Base-by-base conservation (phyloP, 2,329 filamentous ascomycete species). In the Diplocarpon mali region DNA sequence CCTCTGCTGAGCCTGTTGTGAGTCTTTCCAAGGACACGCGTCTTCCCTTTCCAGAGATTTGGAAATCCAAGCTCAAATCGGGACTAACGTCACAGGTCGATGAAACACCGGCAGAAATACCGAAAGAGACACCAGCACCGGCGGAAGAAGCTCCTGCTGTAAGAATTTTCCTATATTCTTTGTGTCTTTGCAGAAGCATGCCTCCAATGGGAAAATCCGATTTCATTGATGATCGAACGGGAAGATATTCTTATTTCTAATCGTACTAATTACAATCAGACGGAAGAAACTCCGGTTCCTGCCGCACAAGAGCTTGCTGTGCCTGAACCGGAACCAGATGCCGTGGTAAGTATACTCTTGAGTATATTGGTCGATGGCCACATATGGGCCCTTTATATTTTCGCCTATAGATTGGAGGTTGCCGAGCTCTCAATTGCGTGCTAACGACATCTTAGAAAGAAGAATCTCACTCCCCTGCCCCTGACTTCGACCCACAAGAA, bases 141-240 rank as follows among this genome's bases (percentile, higher is more conserved):
- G 14, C 32, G 13, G 31, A 30, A 27, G 43, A 45, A 14, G n/a
- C 29, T 14, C 30, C 27, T 5, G 44, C 35, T n/a, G 44, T 46
- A 34, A 28, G 44, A n/a, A 17, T 28, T 10, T 14, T 10, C 17
- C 17, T 15, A 11, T 38, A 8, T 13, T 24, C 20, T 7, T 3
- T 7, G 20, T 24, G 4, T 24, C 20, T 24, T 3, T 24, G 20
- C 20, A 24, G 7, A 24, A 24, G 20, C 20, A 24, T 3, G 7
- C 20, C 20, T 24, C 3, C 20, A 24, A 24, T 24, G 20, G 7
- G 20, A 7, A 24, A 24, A 24, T 24, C 20, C 20, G 20, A n/a
- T 24, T 3, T 24, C 20, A 24, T 24, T 24, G 20, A 24, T 3
- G 20, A 24, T 24, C 20, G 20, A 24, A 4, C 4, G 7, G 20